Evolutionary conservation across 495 filamentous ascomycete species (phyloP), one percentile per base, ranked within the genome.

Genomic region (Penicillium parvum): DNA sequence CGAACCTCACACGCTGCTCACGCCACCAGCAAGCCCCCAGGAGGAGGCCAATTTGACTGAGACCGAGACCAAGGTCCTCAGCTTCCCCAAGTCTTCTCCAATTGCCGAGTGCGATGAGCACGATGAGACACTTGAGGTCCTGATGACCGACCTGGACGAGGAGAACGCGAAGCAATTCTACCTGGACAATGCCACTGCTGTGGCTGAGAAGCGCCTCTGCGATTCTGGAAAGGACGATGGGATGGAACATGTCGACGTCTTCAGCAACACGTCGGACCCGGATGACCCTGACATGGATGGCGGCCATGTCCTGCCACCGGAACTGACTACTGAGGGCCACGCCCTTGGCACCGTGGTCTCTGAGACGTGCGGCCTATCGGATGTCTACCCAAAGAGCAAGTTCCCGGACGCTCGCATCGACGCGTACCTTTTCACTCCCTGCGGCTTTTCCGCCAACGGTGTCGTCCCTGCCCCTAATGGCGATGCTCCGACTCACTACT

Each of bases 91-190:
- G 6, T 45, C 43, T 1, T 37, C 53, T 23, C 43, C 38, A 5
- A 63, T 71, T 28, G 66, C 69, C n/a, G 58, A 61, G 11, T 54
- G 66, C 22, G 64, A 73, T 32, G 70, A 70, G 32, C 59, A 73
- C 40, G 94, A 99, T 60, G 94, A 99, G 74, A 99, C 94, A 14
- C 68, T 99, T 20, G 94, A 99, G 74, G 79, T 99, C 40, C 71
- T 99, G 54, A 99, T 99, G 94, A 99, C 92, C 40, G 94, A 99
- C 60, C 73, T 99, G 44, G 92, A 97, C 41, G 81, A 81, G 56
- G 79, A 87, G 63, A 91, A 90, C 68, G 89, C 94, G 28, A 88
- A 90, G 72, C 88, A 97, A 63, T 99, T 96, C 68, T 97, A 96
- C 66, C 79, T 96, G 47, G 88, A 90, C 49, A 76, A 94, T 66